A percentile compares a stretch with the other conserved stretches of the same genome.
phyloP scores from a whole-genome alignment of 2,329 filamentous ascomycete species.

The Seiridium cupressi region DNA sequence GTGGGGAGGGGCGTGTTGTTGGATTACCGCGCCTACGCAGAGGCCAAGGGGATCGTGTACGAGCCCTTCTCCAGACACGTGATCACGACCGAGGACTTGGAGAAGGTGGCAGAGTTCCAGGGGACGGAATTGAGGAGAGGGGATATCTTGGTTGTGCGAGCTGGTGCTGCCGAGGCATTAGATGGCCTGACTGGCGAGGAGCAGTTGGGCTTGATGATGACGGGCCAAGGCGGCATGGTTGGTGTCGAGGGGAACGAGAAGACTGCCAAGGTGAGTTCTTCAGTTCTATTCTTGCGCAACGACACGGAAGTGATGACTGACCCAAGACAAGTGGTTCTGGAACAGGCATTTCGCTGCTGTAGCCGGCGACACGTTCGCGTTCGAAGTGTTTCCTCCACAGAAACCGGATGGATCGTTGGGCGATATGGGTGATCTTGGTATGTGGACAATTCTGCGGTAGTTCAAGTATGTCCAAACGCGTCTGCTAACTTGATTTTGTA shows the following conservation, averaged over 20 bases:
- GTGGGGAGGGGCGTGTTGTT: conserved; percentile 50
- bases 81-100: conserved; percentile 42
- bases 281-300: not conserved
- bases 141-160: conserved; percentile 57
- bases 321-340: conserved; percentile 50
- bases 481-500: not conserved
- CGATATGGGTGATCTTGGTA: conserved; percentile 7
- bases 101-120: conserved; percentile 41
- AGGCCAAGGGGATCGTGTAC: conserved; percentile 31
- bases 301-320: not conserved
- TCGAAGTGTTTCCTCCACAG: conserved; percentile 47
- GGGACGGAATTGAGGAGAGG: conserved; percentile 42
- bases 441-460: not conserved
- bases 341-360: conserved; percentile 54
- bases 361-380: conserved; percentile 52
- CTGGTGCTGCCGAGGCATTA: conserved; percentile 39
- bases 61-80: conserved; percentile 36
- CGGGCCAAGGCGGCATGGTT: conserved; percentile 28
- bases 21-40: conserved; percentile 49
- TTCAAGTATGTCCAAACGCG: not conserved
- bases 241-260: conserved; percentile 48
- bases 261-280: conserved; percentile 32
- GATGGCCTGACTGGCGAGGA: conserved; percentile 26
- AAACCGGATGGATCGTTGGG: conserved; percentile 18
- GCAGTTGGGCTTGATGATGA: conserved; percentile 14